phyloP scores from a whole-genome alignment of 139 green algal species.

The Chlamydomonas asymmetrica region DNA sequence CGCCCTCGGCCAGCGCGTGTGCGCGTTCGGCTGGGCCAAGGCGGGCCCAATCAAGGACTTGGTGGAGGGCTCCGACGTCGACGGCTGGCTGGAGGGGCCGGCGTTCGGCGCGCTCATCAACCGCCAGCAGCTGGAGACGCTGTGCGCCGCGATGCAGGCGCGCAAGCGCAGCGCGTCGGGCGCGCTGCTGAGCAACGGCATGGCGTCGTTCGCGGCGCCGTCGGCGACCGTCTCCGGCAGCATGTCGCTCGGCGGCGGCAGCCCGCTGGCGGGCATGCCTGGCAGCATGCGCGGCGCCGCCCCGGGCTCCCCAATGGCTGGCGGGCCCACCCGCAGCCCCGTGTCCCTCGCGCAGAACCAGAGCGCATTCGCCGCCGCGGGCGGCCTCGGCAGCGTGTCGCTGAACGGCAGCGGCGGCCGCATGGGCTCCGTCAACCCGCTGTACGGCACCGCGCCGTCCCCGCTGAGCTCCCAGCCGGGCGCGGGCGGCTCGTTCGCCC shows the following conservation, averaged over 20 bases:
- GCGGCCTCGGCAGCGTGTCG: no score
- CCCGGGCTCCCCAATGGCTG: no score
- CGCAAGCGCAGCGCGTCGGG: neutral
- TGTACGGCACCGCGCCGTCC: constrained; percentile 30
- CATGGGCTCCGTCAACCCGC: constrained; percentile 29
- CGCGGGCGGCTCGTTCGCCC: neutral
- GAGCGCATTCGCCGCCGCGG: no score
- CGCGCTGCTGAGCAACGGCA: neutral
- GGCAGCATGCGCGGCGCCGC: constrained; percentile 9
- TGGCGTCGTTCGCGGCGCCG: neutral
- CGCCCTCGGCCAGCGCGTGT: constrained; percentile 23
- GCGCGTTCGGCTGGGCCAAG: constrained; percentile 45
- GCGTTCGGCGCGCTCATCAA: constrained; percentile 37
- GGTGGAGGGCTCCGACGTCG: constrained; percentile 41
- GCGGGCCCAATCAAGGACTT: constrained; percentile 39
- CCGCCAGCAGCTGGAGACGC: constrained; percentile 10
- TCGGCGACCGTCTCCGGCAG: neutral
- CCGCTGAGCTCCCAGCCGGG: constrained; percentile 33
- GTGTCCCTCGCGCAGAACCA: constrained; percentile 8
- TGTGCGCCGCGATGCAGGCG: constrained; percentile 43
- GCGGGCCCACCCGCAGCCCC: neutral
- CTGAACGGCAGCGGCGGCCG: neutral
- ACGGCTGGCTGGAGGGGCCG: constrained; percentile 53
- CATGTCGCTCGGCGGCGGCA: neutral
- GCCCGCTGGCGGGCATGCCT: neutral